Base-by-base conservation (phyloP, 805 yeast genomes). In the Metschnikowia hibisci region DNA sequence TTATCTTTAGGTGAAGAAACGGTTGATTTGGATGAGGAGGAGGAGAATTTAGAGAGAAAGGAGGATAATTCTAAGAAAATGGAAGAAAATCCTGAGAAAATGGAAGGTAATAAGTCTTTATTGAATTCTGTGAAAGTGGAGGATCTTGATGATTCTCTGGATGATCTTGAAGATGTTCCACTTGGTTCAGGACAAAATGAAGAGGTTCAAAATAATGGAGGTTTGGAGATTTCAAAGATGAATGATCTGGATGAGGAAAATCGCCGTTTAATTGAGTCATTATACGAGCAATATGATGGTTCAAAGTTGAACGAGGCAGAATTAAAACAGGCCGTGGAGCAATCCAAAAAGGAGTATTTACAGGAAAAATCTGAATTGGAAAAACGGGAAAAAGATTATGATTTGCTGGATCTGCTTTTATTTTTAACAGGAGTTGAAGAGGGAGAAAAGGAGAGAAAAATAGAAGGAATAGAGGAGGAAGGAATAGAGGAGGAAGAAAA, bases 1-100 rank as follows among this genome's bases (percentile, higher is more conserved):
- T 62, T 90, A 34, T 79, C 91, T 0, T 65, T 90, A 29, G 52
- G 51, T 1, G 56, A 61, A 0, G 72, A 74, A 34, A 82, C 88
- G 0, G 76, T 82, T 37, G 62, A 66, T 3, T 40, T 82, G 12
- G 84, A 76, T 46, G 76, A 69, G n/a, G 61, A 60, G 6, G 70
- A 16, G 23, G n/a, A n/a, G n/a, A n/a, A n/a, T n/a, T n/a, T n/a
- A n/a, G n/a, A n/a, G n/a, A n/a, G n/a, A n/a, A 30, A 10, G 4
- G 18, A 25, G 6, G 27, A 6, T 9, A 10, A n/a, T 2, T 26
- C 28, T 0, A 30, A 9, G 32, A 7, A n/a, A 4, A 13, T 12
- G 1, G 23, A 13, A 40, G 31, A 29, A 34, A 32, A 35, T n/a
- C 40, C 27, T 37, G 12, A 14, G 31, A 33, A 9, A n/a, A 12